These are phyloP conservation scores for Angomonas deanei DNA, from an alignment of 208 protist species.

Conservation along the genomic window DNA sequence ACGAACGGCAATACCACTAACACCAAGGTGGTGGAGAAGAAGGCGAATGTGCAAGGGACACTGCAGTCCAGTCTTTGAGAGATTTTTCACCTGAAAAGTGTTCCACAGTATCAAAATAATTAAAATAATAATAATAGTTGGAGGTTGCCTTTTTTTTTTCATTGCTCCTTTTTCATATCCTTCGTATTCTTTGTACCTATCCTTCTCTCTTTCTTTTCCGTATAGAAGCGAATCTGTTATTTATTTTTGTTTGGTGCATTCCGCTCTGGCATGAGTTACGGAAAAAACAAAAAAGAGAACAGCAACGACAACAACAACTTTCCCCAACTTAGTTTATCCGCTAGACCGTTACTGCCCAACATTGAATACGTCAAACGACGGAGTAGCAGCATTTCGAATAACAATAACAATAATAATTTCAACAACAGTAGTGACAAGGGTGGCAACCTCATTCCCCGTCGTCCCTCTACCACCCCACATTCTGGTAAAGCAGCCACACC, in stretches of 20 bases:
- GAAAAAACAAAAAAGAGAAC: neutral
- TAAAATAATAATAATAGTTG: too few relatives aligned
- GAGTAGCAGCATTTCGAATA: neutral
- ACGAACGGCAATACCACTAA: neutral
- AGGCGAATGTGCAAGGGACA: too few relatives aligned
- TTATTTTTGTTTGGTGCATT: neutral
- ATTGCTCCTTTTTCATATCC: neutral
- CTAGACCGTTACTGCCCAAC: neutral
- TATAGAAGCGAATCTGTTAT: neutral
- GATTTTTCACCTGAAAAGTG: too few relatives aligned
- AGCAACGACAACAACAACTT: neutral
- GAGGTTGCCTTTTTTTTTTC: slow-evolving; percentile 9
- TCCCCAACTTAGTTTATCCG: neutral
- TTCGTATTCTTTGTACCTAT: neutral
- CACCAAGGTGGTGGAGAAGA: neutral
- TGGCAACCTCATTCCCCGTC: neutral
- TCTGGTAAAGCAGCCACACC: neutral
- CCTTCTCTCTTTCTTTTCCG: slow-evolving; percentile 1
- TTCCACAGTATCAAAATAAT: too few relatives aligned
- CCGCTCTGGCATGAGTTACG: neutral
- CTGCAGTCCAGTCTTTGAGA: neutral
- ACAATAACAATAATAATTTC: neutral
- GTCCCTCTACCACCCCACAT: neutral
- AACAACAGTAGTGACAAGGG: neutral
- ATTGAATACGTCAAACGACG: neutral